Evolutionary conservation across 129 eudicot genomes (phyloP).

Genomic region (Daucus carota): DNA sequence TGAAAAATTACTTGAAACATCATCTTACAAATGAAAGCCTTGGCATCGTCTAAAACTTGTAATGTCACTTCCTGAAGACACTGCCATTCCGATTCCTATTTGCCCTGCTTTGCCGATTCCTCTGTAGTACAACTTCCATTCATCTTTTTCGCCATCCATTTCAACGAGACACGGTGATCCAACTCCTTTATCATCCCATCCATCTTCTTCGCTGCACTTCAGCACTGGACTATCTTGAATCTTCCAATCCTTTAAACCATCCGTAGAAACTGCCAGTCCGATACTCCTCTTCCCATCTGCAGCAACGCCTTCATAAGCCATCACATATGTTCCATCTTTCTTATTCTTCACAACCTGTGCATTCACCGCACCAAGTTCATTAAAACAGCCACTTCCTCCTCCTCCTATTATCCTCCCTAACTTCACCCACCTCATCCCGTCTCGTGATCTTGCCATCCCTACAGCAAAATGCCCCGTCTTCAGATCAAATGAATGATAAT

Average conservation of each 20-base stretch:
- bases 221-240: slow-evolving; percentile 40
- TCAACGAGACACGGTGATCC: slow-evolving; percentile 80
- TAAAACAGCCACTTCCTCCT: slow-evolving; percentile 50
- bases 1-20: neutral
- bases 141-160: slow-evolving; percentile 75
- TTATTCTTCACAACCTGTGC: slow-evolving; percentile 50
- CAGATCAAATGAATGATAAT: slow-evolving; percentile 70
- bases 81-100: slow-evolving; percentile 77
- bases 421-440: slow-evolving; percentile 83
- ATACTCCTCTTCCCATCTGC: slow-evolving; percentile 57
- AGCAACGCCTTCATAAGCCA: slow-evolving; percentile 92
- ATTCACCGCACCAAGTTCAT: slow-evolving; percentile 61
- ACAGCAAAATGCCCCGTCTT: slow-evolving; percentile 43
- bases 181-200: slow-evolving; percentile 71
- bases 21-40: slow-evolving; percentile 47
- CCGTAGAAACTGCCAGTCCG: slow-evolving; percentile 58
- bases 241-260: slow-evolving; percentile 77
- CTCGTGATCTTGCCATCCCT: slow-evolving; percentile 85
- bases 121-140: slow-evolving; percentile 85
- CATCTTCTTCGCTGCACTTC: slow-evolving; percentile 28
- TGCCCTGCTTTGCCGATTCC: slow-evolving; percentile 58
- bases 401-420: slow-evolving; percentile 70
- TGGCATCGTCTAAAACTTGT: slow-evolving; percentile 47
- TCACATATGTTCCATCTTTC: slow-evolving; percentile 73
- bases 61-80: slow-evolving; percentile 51